phyloP scores from a whole-genome alignment of 164 flowering plant genomes.

The Amborella trichopoda region DNA sequence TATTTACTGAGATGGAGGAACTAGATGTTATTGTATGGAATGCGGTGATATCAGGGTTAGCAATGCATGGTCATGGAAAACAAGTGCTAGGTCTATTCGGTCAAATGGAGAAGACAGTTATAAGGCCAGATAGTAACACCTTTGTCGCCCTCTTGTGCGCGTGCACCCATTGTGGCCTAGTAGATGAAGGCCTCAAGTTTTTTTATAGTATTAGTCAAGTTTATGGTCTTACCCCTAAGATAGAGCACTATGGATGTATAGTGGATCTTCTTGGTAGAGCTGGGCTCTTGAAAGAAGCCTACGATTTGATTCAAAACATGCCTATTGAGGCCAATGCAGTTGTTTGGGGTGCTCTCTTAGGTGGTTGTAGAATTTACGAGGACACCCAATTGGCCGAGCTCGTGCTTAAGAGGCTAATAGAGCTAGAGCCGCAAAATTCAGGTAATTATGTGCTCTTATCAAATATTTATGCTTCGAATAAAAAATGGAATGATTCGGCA shows the following conservation, averaged over 20 bases:
- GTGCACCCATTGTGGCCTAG: conserved; percentile 23
- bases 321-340: conserved; percentile 26
- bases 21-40: conserved; percentile 24
- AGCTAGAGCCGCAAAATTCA: conserved; percentile 20
- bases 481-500: conserved; percentile 21
- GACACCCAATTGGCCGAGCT: conserved; percentile 17
- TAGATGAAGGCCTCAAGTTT: conserved; percentile 15
- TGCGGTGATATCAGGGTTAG: conserved; percentile 19
- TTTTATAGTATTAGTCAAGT: conserved; percentile 14
- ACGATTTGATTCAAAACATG: conserved; percentile 19
- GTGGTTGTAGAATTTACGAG: conserved; percentile 17
- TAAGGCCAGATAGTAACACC: conserved; percentile 20
- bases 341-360: conserved; percentile 23
- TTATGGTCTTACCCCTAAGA: conserved; percentile 10
- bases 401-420: conserved; percentile 15
- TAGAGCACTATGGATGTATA: conserved; percentile 29
- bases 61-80: conserved; percentile 18
- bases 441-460: conserved; percentile 23
- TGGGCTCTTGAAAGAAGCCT: conserved; percentile 18
- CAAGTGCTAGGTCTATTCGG: conserved; percentile 16
- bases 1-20: conserved; percentile 17
- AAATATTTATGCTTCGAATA: conserved; percentile 14
- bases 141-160: conserved; percentile 21
- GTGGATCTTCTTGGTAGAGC: conserved; percentile 26
- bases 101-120: conserved; percentile 17